Evolutionary conservation across 768 basidiomycete species (phyloP), one percentile per base, ranked within the genome.

Genomic region (Tricholoma saponaceum): DNA sequence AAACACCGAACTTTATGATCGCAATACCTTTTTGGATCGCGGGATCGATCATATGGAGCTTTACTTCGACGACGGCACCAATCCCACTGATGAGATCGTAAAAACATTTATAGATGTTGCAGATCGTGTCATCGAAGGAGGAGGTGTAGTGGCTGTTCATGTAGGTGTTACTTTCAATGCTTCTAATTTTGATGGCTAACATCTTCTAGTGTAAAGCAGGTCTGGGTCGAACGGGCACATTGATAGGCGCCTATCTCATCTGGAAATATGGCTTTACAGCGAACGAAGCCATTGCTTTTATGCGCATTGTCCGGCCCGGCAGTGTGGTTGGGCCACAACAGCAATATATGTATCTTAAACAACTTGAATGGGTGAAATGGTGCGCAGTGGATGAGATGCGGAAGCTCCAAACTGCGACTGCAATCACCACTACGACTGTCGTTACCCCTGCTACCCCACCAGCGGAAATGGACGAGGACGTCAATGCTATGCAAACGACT

Each of bases 211-310:
- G 94, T 70, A 96, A 96, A 79, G 97, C 97, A 51, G 97, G 97
- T 41, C 80, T 99, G 10, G 97, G 97, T 22, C 82, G 97, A 55
- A 98, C 97, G 5, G 97, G 97, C 3, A 96, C 95, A 4, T 79
- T 99, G 58, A 96, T 99, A 60, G 97, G 97, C 33, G 97, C 96
- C 8, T 98, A 98, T 78, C 82, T 99, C 55, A 92, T 97, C 60
- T 99, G 97, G 91, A 98, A 98, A 72, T 96, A 98, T 66, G 92
- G 92, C 20, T 99, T 99, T 70, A 93, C 95, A 16, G 96, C 96
- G 1, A 83, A 87, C 52, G 93, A 98, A 73, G 97, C 90, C 5
- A 98, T 98, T 56, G 97, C 90, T 0, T 98, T 95, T 73, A 98
- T 98, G 97, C 89, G 97, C 18, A 92, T 99, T 63, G 87, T 97